These are phyloP conservation scores for Trametes elegans DNA, from an alignment of 768 basidiomycete species.

Conservation along the genomic window DNA sequence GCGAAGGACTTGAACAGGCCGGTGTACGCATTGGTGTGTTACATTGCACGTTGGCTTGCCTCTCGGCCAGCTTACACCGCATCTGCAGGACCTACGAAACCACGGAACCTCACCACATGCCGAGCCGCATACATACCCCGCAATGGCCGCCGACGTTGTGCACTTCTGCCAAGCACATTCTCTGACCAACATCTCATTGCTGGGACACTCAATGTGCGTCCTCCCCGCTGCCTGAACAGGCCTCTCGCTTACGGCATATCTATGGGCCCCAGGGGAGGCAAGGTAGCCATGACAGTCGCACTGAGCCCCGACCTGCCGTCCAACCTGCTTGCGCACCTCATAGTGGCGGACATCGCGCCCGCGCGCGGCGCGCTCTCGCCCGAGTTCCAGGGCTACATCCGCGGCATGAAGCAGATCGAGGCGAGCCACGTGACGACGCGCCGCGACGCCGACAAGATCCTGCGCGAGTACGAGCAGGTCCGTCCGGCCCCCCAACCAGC, in stretches of 20 bases:
- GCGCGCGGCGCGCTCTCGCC: slow-evolving; percentile 50
- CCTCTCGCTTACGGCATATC: too few species aligned
- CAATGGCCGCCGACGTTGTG: slow-evolving; percentile 79
- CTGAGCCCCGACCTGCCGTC: slow-evolving; percentile 44
- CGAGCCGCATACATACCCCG: slow-evolving; percentile 67
- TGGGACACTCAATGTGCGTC: slow-evolving; percentile 89
- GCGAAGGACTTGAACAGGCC: slow-evolving; percentile 60
- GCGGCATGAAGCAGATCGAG: slow-evolving; percentile 76
- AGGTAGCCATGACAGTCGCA: slow-evolving; percentile 73
- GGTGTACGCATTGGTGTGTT: slow-evolving; percentile 70
- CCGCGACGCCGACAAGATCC: slow-evolving; percentile 65
- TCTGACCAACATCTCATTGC: slow-evolving; percentile 61
- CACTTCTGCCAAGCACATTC: slow-evolving; percentile 57
- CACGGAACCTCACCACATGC: slow-evolving; percentile 82
- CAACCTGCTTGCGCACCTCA: slow-evolving; percentile 50
- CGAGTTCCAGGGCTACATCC: slow-evolving; percentile 66
- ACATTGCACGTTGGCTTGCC: too few species aligned
- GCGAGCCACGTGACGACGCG: slow-evolving; percentile 53
- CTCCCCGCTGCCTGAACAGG: neutral
- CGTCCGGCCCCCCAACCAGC: slow-evolving; percentile 15
- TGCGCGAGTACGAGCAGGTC: slow-evolving; percentile 64
- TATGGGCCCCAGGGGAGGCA: slow-evolving; percentile 96
- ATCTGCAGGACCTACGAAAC: slow-evolving; percentile 90
- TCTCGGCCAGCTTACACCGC: too few species aligned
- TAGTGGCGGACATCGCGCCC: slow-evolving; percentile 84